phyloP scores from a whole-genome alignment of 2,329 filamentous ascomycete genomes.

The Raffaelea deltoideospora region DNA sequence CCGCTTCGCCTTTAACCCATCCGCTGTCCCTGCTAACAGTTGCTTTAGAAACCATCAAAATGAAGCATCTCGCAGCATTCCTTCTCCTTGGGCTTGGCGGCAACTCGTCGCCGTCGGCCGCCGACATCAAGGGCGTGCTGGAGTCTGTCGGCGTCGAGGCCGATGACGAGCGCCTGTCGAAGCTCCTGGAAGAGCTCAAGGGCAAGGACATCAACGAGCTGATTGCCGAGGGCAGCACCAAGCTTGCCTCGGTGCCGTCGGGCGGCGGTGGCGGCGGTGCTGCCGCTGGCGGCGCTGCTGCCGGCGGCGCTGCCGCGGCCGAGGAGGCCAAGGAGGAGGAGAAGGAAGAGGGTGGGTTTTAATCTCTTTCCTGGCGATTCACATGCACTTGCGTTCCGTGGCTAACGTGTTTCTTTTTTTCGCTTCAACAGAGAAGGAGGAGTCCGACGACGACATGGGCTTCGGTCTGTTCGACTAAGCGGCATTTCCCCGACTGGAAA shows the following conservation, averaged over 20 bases:
- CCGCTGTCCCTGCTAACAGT: too few species aligned
- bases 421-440: slow-evolving; percentile 39
- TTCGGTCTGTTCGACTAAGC: slow-evolving; percentile 49
- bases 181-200: slow-evolving; percentile 79
- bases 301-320: slow-evolving; percentile 21
- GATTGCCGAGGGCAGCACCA: slow-evolving; percentile 75
- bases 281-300: slow-evolving; percentile 52
- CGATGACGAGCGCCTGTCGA: slow-evolving; percentile 70
- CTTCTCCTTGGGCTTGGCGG: slow-evolving; percentile 90
- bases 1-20: too few species aligned
- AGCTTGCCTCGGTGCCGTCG: slow-evolving; percentile 95
- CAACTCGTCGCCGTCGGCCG: slow-evolving; percentile 74
- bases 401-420: slow-evolving; percentile 5
- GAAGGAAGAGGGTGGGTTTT: slow-evolving; percentile 10
- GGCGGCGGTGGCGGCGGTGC: slow-evolving; percentile 59
- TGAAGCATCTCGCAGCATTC: slow-evolving; percentile 99
- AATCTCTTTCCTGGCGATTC: neutral
- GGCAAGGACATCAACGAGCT: slow-evolving; percentile 87
- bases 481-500: too few species aligned
- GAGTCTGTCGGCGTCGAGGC: slow-evolving; percentile 90
- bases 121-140: slow-evolving; percentile 79
- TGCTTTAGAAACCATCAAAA: slow-evolving; percentile 60
- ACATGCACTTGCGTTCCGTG: neutral
- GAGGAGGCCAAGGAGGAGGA: slow-evolving; percentile 11
- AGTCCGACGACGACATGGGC: slow-evolving; percentile 64